Evolutionary conservation across 2,329 filamentous ascomycete genomes (phyloP).

Genomic region (Clarireedia hainanense): DNA sequence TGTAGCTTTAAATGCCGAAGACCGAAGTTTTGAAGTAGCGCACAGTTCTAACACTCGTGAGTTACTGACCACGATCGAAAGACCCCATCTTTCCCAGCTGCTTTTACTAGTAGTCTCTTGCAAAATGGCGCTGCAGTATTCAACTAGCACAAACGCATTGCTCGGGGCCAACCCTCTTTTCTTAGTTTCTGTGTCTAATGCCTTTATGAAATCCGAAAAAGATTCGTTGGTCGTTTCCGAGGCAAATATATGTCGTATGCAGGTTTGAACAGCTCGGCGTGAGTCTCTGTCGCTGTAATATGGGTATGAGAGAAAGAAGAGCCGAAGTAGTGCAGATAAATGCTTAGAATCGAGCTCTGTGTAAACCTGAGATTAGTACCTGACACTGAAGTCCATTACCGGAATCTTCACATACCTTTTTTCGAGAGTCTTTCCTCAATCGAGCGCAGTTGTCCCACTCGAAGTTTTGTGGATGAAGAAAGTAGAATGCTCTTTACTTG

Average conservation of each 20-base stretch:
- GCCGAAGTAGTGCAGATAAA: conserved; percentile 50
- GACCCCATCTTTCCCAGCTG: conserved; percentile 56
- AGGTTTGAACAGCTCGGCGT: conserved; percentile 73
- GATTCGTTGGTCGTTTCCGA: conserved; percentile 46
- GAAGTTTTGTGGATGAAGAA: conserved; percentile 53
- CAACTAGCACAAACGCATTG: conserved; percentile 80
- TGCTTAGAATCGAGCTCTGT: conserved; percentile 32
- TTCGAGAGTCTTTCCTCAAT: conserved; percentile 50
- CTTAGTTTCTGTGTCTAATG: conserved; percentile 62
- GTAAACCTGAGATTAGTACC: neutral
- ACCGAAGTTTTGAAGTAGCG: conserved; percentile 55
- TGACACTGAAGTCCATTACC: conserved; percentile 17
- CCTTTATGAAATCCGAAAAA: conserved; percentile 56
- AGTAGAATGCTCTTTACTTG: conserved; percentile 43
- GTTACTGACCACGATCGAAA: conserved; percentile 59
- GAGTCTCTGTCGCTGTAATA: conserved; percentile 82
- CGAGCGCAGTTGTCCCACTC: conserved; percentile 45
- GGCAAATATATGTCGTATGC: conserved; percentile 61
- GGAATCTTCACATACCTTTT: conserved; percentile 36
- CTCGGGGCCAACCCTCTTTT: conserved; percentile 71
- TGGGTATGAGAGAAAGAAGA: conserved; percentile 81
- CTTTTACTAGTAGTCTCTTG: conserved; percentile 57
- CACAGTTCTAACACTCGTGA: conserved; percentile 74
- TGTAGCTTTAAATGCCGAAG: conserved; percentile 69
- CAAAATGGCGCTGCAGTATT: conserved; percentile 80